Conservation (phyloP, 352 stramenopile genomes). For the Globisporangium irregulare region DNA sequence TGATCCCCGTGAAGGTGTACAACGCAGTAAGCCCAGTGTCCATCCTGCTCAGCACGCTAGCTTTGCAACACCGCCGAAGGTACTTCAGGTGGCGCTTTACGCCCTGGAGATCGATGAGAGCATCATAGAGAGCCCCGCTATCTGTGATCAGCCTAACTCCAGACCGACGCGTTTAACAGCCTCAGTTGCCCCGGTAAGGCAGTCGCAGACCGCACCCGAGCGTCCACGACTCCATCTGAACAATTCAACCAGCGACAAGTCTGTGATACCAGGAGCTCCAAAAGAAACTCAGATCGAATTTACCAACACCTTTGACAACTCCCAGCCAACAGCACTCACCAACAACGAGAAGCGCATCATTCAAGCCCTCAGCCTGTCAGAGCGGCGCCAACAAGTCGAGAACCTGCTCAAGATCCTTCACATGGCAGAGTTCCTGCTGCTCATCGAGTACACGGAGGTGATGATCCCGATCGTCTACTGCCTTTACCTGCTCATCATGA, state of each 20-base stretch:
- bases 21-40: background rate
- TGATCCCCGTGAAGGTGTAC: background rate
- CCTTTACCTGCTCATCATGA: constrained; percentile 1
- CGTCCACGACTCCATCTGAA: no score
- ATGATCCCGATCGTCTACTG: constrained; percentile 20
- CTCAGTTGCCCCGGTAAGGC: background rate
- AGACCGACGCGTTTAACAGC: background rate
- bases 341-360: constrained; percentile 1
- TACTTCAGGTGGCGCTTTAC: background rate
- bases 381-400: background rate
- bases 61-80: background rate
- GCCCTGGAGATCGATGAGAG: background rate
- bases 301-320: background rate
- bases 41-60: background rate
- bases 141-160: background rate
- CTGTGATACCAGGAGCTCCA: no score
- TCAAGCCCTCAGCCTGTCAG: background rate
- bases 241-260: no score
- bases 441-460: constrained; percentile 17
- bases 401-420: constrained; percentile 10
- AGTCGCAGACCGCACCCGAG: background rate
- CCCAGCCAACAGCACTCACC: background rate
- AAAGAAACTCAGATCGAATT: no score
- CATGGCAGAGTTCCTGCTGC: constrained; percentile 8
- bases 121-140: no score